Evolutionary conservation across 805 yeast species (phyloP).

Genomic region (Starmera dryadoides): DNA sequence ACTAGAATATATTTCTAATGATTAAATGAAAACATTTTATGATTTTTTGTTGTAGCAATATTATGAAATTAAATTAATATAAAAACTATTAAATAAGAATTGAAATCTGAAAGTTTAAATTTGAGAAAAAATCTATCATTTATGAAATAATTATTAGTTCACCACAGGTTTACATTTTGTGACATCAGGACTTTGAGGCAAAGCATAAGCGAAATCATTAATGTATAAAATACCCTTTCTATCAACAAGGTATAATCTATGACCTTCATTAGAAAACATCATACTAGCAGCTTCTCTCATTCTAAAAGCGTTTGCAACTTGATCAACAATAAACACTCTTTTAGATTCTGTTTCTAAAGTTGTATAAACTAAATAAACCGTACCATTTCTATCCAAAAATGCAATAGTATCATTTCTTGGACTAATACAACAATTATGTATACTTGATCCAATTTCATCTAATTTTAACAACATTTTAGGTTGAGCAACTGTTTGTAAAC

Average conservation of each 20-base stretch:
- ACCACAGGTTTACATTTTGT: slow-evolving; percentile 60
- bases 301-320: slow-evolving; percentile 68
- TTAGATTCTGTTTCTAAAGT: slow-evolving; percentile 53
- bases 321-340: slow-evolving; percentile 50
- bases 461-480: slow-evolving; percentile 56
- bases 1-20: too few relatives aligned
- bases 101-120: too few relatives aligned
- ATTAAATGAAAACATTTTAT: neutral
- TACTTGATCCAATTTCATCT: slow-evolving; percentile 74
- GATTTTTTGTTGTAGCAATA: neutral
- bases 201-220: slow-evolving; percentile 84
- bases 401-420: slow-evolving; percentile 87
- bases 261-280: slow-evolving; percentile 74
- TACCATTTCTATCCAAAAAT: slow-evolving; percentile 71
- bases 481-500: slow-evolving; percentile 40
- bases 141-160: too few relatives aligned
- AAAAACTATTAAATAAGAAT: too few relatives aligned
- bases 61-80: neutral
- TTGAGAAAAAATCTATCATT: too few relatives aligned
- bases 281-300: slow-evolving; percentile 74
- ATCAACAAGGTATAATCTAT: slow-evolving; percentile 67
- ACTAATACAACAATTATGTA: slow-evolving; percentile 67
- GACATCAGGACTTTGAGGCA: slow-evolving; percentile 62
- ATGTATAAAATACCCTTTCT: slow-evolving; percentile 73
- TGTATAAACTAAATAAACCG: slow-evolving; percentile 60